Evolutionary conservation across 1,139 yeast species (phyloP).

Genomic region (Casaregolazyma lundiana): DNA sequence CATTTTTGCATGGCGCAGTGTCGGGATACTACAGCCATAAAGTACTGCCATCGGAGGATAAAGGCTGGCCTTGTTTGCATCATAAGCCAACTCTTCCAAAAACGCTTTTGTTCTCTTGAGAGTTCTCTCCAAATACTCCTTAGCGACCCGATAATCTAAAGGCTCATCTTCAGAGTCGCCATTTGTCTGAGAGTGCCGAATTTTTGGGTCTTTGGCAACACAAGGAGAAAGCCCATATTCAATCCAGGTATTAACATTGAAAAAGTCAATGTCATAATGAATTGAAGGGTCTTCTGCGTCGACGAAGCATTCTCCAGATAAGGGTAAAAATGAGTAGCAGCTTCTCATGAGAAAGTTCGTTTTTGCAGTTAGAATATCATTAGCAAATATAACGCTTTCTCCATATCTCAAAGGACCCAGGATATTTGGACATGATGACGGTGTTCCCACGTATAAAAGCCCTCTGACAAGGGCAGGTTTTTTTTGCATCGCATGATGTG

Average conservation of each 20-base stretch:
- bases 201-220: conserved; percentile 41
- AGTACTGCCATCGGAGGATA: conserved; percentile 84
- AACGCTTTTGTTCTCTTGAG: conserved; percentile 57
- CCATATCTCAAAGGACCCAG: conserved; percentile 82
- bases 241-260: conserved; percentile 77
- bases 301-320: conserved; percentile 67
- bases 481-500: conserved; percentile 70
- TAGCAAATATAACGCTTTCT: conserved; percentile 71
- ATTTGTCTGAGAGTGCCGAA: conserved; percentile 16
- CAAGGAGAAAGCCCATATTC: conserved; percentile 71
- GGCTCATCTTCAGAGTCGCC: conserved; percentile 9
- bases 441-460: conserved; percentile 74
- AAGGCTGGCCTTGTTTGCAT: conserved; percentile 40
- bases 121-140: conserved; percentile 58
- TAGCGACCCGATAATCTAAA: conserved; percentile 56
- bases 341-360: conserved; percentile 87
- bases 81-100: conserved; percentile 52
- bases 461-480: conserved; percentile 69
- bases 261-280: conserved; percentile 65
- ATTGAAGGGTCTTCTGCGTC: conserved; percentile 51
- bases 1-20: conserved; percentile 75
- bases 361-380: conserved; percentile 70
- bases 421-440: conserved; percentile 78
- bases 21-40: conserved; percentile 77
- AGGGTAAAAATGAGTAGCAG: conserved; percentile 71